These are phyloP conservation scores for Boletus reticuloceps DNA, from an alignment of 768 basidiomycete genomes.

Conservation along the genomic window DNA sequence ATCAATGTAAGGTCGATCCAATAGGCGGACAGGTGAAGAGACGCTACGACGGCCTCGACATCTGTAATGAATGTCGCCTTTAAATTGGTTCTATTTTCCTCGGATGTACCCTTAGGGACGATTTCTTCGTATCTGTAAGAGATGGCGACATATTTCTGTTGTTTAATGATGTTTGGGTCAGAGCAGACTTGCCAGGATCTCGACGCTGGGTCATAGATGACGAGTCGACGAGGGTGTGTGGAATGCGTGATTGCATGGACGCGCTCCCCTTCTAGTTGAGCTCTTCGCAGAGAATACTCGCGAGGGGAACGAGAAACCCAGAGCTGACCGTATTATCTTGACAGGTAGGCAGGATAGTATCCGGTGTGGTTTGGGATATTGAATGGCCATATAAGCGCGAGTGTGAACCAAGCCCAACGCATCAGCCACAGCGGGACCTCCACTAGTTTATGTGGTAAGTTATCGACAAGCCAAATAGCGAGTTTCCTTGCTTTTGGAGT, in stretches of 20 bases:
- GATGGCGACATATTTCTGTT: slow-evolving; percentile 17
- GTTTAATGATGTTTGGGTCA: slow-evolving; percentile 1
- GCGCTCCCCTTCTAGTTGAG: background rate
- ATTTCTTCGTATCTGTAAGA: slow-evolving; percentile 18
- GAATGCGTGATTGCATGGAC: slow-evolving; percentile 9
- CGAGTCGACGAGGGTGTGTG: slow-evolving; percentile 14
- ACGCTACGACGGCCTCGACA: background rate
- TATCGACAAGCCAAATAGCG: slow-evolving; percentile 13
- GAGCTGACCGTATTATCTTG: slow-evolving; percentile 21
- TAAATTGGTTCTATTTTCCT: background rate
- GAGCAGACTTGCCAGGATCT: slow-evolving; percentile 1
- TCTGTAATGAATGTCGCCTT: background rate
- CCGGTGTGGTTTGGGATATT: background rate
- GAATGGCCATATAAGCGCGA: slow-evolving; percentile 18
- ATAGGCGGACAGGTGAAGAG: slow-evolving; percentile 15
- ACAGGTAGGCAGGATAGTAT: slow-evolving; percentile 17
- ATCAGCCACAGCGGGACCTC: slow-evolving; percentile 8
- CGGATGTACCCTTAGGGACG: background rate
- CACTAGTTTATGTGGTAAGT: background rate
- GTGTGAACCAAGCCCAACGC: slow-evolving; percentile 17
- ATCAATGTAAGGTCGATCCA: slow-evolving; percentile 19
- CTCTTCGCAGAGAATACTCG: slow-evolving; percentile 19
- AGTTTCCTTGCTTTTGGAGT: slow-evolving; percentile 7
- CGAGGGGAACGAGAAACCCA: slow-evolving; percentile 22
- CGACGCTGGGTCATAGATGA: slow-evolving; percentile 5